These are phyloP conservation scores for Rhodotorula glutinis DNA, from an alignment of 1,284 basidiomycete genomes.

Conservation along the genomic window DNA sequence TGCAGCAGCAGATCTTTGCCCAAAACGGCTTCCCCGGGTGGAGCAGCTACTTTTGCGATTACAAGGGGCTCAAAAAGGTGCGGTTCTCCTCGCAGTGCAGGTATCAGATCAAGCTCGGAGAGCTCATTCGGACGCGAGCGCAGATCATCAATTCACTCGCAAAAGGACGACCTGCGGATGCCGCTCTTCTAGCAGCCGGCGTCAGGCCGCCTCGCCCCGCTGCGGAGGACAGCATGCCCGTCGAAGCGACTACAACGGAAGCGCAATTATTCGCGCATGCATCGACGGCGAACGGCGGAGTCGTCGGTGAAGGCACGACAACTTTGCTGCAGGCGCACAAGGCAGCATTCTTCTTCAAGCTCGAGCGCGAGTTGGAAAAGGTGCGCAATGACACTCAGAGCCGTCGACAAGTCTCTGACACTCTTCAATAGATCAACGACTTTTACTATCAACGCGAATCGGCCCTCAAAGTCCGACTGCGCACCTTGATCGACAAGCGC, in stretches of 20 bases:
- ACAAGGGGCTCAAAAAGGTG: slow-evolving; percentile 91
- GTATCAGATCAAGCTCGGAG: too few relatives aligned
- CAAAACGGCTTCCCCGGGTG: slow-evolving; percentile 84
- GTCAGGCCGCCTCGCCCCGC: slow-evolving; percentile 59
- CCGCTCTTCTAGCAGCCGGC: slow-evolving; percentile 78
- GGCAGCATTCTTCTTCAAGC: slow-evolving; percentile 98
- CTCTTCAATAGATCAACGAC: slow-evolving; percentile 90
- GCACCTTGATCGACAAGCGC: slow-evolving; percentile 90
- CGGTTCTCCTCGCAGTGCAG: slow-evolving; percentile 5
- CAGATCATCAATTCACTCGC: slow-evolving; percentile 94
- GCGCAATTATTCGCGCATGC: slow-evolving; percentile 38
- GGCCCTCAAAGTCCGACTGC: slow-evolving; percentile 84
- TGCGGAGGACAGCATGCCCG: slow-evolving; percentile 26
- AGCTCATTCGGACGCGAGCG: too few relatives aligned
- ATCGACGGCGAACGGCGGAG: slow-evolving; percentile 24
- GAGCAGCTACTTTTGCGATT: slow-evolving; percentile 94
- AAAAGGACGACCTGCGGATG: slow-evolving; percentile 83
- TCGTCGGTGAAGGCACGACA: slow-evolving; percentile 34
- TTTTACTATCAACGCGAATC: slow-evolving; percentile 99
- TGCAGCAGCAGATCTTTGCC: slow-evolving; percentile 67
- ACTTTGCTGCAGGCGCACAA: slow-evolving; percentile 79
- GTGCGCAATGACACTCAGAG: slow-evolving; percentile 51
- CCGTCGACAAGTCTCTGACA: neutral
- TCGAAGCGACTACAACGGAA: slow-evolving; percentile 30
- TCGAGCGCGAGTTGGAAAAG: slow-evolving; percentile 97